Base-by-base conservation (phyloP, 2,329 filamentous ascomycete genomes). In the Verticillium albo-atrum region DNA sequence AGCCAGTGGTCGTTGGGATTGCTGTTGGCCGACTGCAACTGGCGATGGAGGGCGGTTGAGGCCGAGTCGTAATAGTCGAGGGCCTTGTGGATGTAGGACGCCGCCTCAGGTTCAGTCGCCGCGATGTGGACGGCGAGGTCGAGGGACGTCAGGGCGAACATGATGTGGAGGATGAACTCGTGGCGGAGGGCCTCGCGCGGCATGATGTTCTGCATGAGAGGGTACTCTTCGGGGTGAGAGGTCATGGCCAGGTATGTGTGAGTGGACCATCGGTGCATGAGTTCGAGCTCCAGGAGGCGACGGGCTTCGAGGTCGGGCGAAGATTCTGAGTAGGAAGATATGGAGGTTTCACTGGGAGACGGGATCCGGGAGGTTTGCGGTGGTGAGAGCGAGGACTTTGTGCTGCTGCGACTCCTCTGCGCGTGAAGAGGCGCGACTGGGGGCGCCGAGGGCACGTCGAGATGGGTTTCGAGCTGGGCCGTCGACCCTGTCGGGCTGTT, bases 251-350 rank as follows among this genome's bases (percentile, higher is more conserved):
- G 71, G 63, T 74, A 82, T 0, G 79, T 82, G 20, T 71, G 72
- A 0, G 76, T 80, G 2, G 78, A 75, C 73, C 77, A 83, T 28
- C 77, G 77, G 62, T 82, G 79, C 77, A 83, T 81, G 52, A 83
- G 66, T 60, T 82, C 79, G 9, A 83, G 70, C 59, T 81, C 79
- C 26, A 77, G 66, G 17, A 71, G 63, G 28, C 71, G 66, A 0
- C 65, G 66, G 9, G 62, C 61, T 54, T 64, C 64, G 34, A 42
- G 1, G 14, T 58, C n/a, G 42, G 20, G n/a, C 20, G n/a, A 9
- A 23, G 20, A 20, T 20, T 37, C 35, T 3, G 42, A 23, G 3
- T n/a, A 23, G 9, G 42, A 50, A 4, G 42, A 50, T 3, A 50
- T 4, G 42, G 42, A 50, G 3, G 20, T 23, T 23, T 50, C 42